Conservation (phyloP, 78 protist genomes). For the Salpingoeca rosetta region DNA sequence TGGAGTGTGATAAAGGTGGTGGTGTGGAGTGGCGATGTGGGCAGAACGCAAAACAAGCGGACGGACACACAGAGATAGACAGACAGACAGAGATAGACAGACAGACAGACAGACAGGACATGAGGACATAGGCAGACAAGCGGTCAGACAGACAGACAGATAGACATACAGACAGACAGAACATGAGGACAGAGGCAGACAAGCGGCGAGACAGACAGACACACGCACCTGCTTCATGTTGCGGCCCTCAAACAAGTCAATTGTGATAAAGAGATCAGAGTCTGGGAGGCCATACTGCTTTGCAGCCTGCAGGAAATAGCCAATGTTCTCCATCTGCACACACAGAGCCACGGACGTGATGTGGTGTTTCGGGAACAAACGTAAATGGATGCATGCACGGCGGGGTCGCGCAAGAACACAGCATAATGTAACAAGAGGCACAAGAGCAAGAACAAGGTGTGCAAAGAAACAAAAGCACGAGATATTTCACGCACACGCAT, state of each 20-base stretch:
- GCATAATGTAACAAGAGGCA: background rate
- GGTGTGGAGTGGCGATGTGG: too few species aligned
- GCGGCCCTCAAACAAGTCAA: background rate
- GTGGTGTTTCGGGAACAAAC: too few species aligned
- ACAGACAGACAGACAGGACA: too few species aligned
- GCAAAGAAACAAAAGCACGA: too few species aligned
- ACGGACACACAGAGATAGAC: too few species aligned
- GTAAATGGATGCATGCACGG: background rate
- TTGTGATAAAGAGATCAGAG: background rate
- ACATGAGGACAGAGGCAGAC: too few species aligned
- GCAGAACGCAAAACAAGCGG: too few species aligned
- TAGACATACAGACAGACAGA: too few species aligned
- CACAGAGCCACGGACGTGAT: too few species aligned
- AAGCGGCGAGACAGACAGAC: background rate
- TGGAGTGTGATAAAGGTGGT: too few species aligned
- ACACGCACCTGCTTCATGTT: background rate
- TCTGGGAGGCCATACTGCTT: background rate
- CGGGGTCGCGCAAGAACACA: background rate
- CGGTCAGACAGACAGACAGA: background rate
- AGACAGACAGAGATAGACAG: too few species aligned
- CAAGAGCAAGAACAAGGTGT: background rate
- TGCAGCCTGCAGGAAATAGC: background rate
- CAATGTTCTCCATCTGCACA: background rate
- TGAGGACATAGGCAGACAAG: background rate
- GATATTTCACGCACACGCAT: too few species aligned